Conservation (phyloP, 179 eudicot genomes). For the Drosera spatulata region DNA sequence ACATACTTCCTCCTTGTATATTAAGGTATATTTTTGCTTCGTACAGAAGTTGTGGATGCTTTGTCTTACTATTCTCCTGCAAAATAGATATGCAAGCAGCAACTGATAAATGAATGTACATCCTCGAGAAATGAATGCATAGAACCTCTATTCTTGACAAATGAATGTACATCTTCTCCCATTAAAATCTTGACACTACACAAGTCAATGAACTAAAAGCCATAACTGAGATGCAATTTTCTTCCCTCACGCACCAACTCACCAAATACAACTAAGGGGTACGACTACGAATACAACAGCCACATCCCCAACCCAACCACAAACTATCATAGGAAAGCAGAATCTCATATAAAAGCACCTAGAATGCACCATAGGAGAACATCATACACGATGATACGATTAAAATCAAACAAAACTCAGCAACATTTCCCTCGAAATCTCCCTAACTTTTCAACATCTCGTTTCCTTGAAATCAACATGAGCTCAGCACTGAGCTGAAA, state of each 20-base stretch:
- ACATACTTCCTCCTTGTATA: conserved; percentile 86
- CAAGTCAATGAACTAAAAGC: too few relatives aligned
- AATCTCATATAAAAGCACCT: not conserved
- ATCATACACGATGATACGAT: not conserved
- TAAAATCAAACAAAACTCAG: not conserved
- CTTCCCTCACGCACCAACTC: too few relatives aligned
- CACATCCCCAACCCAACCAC: too few relatives aligned
- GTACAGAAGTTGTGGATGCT: conserved; percentile 75
- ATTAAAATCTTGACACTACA: too few relatives aligned
- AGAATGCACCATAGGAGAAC: not conserved
- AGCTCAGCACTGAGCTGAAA: not conserved
- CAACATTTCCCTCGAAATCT: not conserved
- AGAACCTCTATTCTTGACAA: too few relatives aligned
- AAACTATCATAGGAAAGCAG: not conserved
- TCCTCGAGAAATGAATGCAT: not conserved
- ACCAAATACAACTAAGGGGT: too few relatives aligned
- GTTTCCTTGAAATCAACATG: not conserved
- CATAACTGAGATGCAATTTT: too few relatives aligned
- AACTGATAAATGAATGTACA: not conserved
- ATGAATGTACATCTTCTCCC: too few relatives aligned
- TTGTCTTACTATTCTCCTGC: conserved; percentile 79
- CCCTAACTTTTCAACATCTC: too few relatives aligned
- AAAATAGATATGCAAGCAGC: not conserved
- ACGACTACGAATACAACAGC: too few relatives aligned
- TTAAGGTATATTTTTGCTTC: conserved; percentile 69